Percentiles rank a stretch among this genome's conserved stretches.
Conservation (phyloP, 768 basidiomycete genomes). For the Calocera cornea region DNA sequence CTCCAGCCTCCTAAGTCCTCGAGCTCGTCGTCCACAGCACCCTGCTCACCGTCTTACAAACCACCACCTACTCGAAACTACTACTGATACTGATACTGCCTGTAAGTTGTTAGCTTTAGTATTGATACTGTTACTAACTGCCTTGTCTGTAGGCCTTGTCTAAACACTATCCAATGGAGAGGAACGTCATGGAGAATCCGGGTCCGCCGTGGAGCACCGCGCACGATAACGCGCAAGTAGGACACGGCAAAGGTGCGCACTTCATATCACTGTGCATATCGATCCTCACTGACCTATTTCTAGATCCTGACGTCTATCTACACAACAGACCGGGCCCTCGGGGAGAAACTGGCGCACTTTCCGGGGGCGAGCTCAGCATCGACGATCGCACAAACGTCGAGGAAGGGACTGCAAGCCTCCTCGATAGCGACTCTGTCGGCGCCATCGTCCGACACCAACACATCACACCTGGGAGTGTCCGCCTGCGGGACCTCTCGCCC, state of each 20-base stretch:
- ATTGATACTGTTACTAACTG: neutral
- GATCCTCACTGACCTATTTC: neutral
- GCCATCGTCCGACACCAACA: neutral
- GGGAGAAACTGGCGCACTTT: neutral
- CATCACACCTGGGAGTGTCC: neutral
- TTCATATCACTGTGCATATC: neutral
- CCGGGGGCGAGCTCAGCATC: neutral
- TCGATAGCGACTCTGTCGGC: neutral
- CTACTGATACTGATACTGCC: neutral
- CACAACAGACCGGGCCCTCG: neutral
- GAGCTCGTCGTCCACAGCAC: neutral
- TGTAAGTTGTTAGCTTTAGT: neutral
- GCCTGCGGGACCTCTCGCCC: neutral
- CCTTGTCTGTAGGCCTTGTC: neutral
- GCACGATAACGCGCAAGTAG: neutral
- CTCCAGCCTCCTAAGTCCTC: neutral
- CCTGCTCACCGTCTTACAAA: neutral
- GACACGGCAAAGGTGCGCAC: neutral
- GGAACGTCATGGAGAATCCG: neutral
- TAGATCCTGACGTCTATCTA: neutral
- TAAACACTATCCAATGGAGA: neutral
- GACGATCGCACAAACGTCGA: neutral
- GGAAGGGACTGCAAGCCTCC: neutral
- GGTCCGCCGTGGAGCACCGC: neutral
- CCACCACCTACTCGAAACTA: neutral